Base-by-base conservation (phyloP, 1,284 basidiomycete genomes). In the Coriolopsis trogii region DNA sequence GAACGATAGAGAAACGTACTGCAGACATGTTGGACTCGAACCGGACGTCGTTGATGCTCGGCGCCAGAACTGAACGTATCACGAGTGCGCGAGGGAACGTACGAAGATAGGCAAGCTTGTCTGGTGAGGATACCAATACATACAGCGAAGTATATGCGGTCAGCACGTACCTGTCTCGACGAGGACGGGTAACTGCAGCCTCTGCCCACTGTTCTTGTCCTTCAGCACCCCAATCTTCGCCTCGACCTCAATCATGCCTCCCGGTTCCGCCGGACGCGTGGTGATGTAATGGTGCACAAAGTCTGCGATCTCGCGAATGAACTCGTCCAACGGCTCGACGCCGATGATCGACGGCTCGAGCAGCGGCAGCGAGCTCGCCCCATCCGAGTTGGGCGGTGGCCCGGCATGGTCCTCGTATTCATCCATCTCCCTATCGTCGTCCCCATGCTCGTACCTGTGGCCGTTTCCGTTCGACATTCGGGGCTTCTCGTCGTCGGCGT, bases 11-110 rank as follows among this genome's bases (percentile, higher is more conserved):
- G 21, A n/a, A n/a, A 78, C 89, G 68, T 68, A 95, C 93, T 60
- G 80, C 73, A 39, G 87, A 82, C 94, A 99, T 96, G 64, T 95
- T 95, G 53, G 93, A 91, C 66, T 94, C 88, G 69, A 98, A 98
- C 39, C 82, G 79, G 53, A 84, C 69, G 72, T 91, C 91, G 37
- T 73, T 33, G 16, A 59, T 63, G 33, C 82, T 76, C 34, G 82
- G 79, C 12, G 67, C 55, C 13, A 88, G 69, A 57, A 87, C 85
- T 70, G 24, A 18, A 41, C 24, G 23, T 15, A 34, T 24, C 8
- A 29, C 37, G 20, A 34, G 33, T 8, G 29, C 26, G 30, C 10
- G 45, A 23, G 42, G 9, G 25, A 24, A 37, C 6, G n/a, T n/a
- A n/a, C n/a, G n/a, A n/a, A n/a, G n/a, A n/a, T n/a, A n/a, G n/a